phyloP scores from a whole-genome alignment of 768 basidiomycete genomes.

The Epithele typhae region DNA sequence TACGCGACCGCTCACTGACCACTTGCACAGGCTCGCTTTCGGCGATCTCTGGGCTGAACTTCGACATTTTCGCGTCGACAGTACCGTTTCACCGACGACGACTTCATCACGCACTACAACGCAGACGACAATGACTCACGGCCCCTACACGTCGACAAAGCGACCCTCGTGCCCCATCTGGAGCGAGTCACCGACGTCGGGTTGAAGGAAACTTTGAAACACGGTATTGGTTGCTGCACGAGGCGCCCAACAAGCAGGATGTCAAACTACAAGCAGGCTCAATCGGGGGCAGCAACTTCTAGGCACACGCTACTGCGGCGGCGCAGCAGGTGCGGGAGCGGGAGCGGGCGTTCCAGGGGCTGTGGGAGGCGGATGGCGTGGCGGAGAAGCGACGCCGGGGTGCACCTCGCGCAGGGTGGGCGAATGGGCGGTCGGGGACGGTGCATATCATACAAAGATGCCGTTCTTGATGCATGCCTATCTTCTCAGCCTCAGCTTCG shows the following conservation, averaged over 20 bases:
- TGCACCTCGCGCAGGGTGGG: constrained; percentile 36
- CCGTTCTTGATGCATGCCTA: too few species aligned
- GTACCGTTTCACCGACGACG: constrained; percentile 89
- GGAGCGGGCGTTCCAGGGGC: too few species aligned
- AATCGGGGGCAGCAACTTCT: too few species aligned
- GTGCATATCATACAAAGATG: too few species aligned
- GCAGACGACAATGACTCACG: constrained; percentile 82
- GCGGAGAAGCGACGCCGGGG: constrained; percentile 35
- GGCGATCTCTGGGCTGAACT: too few species aligned
- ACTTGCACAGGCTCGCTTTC: too few species aligned
- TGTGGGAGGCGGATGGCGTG: constrained; percentile 24
- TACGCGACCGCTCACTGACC: too few species aligned
- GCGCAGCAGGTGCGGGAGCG: too few species aligned
- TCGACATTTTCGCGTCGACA: constrained; percentile 94
- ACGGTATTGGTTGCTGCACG: constrained; percentile 96
- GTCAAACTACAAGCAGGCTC: too few species aligned
- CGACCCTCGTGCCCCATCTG: constrained; percentile 82
- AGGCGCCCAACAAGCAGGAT: constrained; percentile 89
- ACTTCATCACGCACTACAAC: constrained; percentile 81
- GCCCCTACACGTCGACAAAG: constrained; percentile 85
- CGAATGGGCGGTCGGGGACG: too few species aligned
- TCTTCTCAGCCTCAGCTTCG: too few species aligned
- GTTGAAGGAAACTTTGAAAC: constrained; percentile 75
- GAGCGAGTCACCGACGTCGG: constrained; percentile 76
- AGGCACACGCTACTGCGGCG: too few species aligned